phyloP scores from a whole-genome alignment of 2,329 filamentous ascomycete species.

The Fusarium scirpi region DNA sequence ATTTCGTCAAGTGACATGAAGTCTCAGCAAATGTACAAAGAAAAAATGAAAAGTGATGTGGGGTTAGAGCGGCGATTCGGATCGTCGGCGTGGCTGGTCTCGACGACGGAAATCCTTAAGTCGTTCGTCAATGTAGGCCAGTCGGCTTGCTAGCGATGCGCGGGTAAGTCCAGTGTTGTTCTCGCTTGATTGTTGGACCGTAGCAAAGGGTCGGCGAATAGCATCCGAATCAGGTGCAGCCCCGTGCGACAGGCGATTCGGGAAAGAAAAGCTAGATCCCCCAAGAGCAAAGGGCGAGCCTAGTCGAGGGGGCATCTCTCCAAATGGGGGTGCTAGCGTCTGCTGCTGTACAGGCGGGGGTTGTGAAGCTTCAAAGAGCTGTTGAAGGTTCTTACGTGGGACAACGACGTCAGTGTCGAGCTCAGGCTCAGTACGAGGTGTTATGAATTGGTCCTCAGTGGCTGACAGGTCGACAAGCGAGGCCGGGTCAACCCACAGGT shows the following conservation, averaged over 20 bases:
- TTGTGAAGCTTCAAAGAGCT: conserved; percentile 54
- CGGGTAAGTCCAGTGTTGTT: conserved; percentile 52
- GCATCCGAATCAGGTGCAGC: conserved; percentile 59
- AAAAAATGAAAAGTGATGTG: conserved; percentile 13
- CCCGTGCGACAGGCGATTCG: conserved; percentile 66
- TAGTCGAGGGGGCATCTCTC: conserved; percentile 60
- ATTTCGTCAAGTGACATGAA: conserved; percentile 43
- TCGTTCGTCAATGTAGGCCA: conserved; percentile 70
- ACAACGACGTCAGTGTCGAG: conserved; percentile 52
- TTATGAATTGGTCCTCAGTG: conserved; percentile 50
- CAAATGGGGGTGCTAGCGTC: conserved; percentile 48
- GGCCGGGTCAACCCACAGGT: conserved; percentile 64
- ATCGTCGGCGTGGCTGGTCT: conserved; percentile 56
- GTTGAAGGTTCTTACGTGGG: conserved; percentile 57
- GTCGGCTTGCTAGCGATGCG: conserved; percentile 61
- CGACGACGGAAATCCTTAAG: conserved; percentile 66
- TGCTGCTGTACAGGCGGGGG: conserved; percentile 31
- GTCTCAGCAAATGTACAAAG: conserved; percentile 37
- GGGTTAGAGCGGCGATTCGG: conserved; percentile 62
- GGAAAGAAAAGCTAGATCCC: conserved; percentile 69
- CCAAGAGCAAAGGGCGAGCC: conserved; percentile 69
- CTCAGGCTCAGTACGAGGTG: conserved; percentile 44
- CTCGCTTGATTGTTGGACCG: conserved; percentile 62
- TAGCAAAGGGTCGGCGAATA: conserved; percentile 67
- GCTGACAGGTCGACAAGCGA: conserved; percentile 42